Percentiles rank a stretch among this genome's conserved stretches.
Conservation (phyloP, 1,139 yeast species). For the Groenewaldozyma sp. region DNA sequence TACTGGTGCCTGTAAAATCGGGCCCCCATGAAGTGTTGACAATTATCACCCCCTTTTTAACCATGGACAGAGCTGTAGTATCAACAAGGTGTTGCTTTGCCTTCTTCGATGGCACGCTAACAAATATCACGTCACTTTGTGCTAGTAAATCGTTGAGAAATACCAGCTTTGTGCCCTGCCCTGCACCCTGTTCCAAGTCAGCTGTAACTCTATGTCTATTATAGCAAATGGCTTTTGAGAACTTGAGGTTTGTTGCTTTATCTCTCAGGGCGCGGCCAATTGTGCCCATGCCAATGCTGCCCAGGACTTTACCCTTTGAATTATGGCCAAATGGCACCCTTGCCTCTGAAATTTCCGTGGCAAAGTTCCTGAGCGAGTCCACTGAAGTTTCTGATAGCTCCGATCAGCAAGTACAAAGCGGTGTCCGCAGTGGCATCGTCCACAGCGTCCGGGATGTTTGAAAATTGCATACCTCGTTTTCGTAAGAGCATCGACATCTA, state of each 20-base stretch:
- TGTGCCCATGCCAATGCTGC: conserved; percentile 74
- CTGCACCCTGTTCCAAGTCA: conserved; percentile 43
- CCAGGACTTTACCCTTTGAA: conserved; percentile 55
- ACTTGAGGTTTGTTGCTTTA: conserved; percentile 54
- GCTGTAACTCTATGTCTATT: conserved; percentile 47
- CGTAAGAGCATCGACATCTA: conserved; percentile 44
- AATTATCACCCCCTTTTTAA: conserved; percentile 59
- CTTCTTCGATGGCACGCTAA: conserved; percentile 52
- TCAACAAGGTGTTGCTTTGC: conserved; percentile 47
- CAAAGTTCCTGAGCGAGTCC: conserved; percentile 32
- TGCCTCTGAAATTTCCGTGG: conserved; percentile 23
- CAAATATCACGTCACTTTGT: conserved; percentile 48
- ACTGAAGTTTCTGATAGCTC: conserved; percentile 52
- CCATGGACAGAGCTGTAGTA: conserved; percentile 40
- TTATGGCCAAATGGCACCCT: conserved; percentile 30
- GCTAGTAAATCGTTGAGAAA: conserved; percentile 44
- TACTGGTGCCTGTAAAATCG: conserved; percentile 51
- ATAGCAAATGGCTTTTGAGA: conserved; percentile 49
- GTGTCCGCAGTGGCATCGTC: conserved; percentile 72
- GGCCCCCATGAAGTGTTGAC: conserved; percentile 60
- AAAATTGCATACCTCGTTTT: conserved; percentile 45
- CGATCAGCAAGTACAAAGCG: conserved; percentile 47
- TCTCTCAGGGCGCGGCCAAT: conserved; percentile 71
- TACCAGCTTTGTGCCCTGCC: conserved; percentile 45
- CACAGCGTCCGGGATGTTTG: conserved; percentile 59